These are phyloP conservation scores for Rhamnella rubrinervis DNA, from an alignment of 331 rosid species.

Conservation along the genomic window DNA sequence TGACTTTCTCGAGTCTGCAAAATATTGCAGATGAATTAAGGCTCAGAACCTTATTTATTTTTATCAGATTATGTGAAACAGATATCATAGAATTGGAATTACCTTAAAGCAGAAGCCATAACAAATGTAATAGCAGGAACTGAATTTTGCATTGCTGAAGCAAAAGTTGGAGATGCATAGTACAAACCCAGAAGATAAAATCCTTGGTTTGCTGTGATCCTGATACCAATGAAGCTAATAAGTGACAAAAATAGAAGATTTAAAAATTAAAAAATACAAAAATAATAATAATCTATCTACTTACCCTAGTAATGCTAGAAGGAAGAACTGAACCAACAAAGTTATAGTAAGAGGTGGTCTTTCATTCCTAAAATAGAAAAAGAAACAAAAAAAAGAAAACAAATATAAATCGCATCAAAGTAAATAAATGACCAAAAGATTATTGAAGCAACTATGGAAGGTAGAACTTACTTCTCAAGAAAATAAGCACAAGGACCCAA, in stretches of 20 bases:
- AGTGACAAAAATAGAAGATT: not conserved
- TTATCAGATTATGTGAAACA: conserved; percentile 4
- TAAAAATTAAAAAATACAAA: too few species aligned
- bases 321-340: conserved; percentile 61
- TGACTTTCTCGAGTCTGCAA: conserved; percentile 56
- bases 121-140: conserved; percentile 68
- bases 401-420: conserved; percentile 9
- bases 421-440: not conserved
- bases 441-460: not conserved
- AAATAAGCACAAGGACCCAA: conserved; percentile 59
- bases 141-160: conserved; percentile 79
- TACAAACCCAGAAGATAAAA: conserved; percentile 67
- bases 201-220: conserved; percentile 75
- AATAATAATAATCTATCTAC: not conserved
- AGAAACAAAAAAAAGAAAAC: not conserved
- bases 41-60: not conserved
- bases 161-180: conserved; percentile 73
- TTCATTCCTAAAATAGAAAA: conserved; percentile 44
- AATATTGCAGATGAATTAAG: not conserved
- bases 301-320: conserved; percentile 69
- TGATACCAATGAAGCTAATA: conserved; percentile 11
- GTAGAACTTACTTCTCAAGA: conserved; percentile 56
- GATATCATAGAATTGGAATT: conserved; percentile 2
- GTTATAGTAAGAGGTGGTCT: conserved; percentile 67
- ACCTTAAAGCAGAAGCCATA: conserved; percentile 63